Conservation (phyloP, 805 yeast species). For the Teunomyces pallodes region DNA sequence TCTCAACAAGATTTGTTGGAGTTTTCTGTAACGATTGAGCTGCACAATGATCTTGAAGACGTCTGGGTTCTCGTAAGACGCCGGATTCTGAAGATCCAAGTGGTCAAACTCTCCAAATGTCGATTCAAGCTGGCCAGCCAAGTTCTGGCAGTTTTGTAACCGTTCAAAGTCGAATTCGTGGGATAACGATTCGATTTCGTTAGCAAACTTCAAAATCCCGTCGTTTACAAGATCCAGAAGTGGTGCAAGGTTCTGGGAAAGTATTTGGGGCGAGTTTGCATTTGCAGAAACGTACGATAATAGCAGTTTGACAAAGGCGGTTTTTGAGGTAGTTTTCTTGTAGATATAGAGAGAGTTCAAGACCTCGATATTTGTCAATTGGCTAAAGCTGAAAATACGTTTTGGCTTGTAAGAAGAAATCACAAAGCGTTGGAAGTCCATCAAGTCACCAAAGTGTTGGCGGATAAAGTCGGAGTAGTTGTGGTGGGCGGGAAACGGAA, state of each 20-base stretch:
- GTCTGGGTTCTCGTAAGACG: constrained; percentile 3
- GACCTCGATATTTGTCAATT: constrained; percentile 24
- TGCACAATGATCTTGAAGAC: constrained; percentile 22
- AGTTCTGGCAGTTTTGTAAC: constrained; percentile 12
- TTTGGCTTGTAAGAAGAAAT: constrained; percentile 18
- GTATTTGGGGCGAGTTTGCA: constrained; percentile 16
- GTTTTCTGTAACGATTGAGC: constrained; percentile 21
- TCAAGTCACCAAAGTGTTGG: constrained; percentile 18
- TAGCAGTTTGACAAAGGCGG: constrained; percentile 20
- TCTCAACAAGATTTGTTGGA: constrained; percentile 17
- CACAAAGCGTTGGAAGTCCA: constrained; percentile 19
- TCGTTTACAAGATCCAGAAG: constrained; percentile 12
- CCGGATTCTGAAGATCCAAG: constrained; percentile 8
- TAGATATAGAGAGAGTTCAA: constrained; percentile 26
- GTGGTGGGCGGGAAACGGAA: neutral
- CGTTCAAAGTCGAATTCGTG: constrained; percentile 19
- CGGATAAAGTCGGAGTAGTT: constrained; percentile 16
- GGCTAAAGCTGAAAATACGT: constrained; percentile 16
- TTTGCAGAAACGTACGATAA: constrained; percentile 13
- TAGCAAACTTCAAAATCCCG: constrained; percentile 16
- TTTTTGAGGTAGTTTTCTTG: constrained; percentile 17
- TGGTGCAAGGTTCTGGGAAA: constrained; percentile 18
- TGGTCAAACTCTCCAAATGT: constrained; percentile 17
- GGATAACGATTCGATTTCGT: constrained; percentile 20
- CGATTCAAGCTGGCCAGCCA: constrained; percentile 15